A percentile compares a stretch with the other conserved stretches of the same genome.
Conservation (phyloP, 352 stramenopile genomes). For the Halophytophthora polymorphica region DNA sequence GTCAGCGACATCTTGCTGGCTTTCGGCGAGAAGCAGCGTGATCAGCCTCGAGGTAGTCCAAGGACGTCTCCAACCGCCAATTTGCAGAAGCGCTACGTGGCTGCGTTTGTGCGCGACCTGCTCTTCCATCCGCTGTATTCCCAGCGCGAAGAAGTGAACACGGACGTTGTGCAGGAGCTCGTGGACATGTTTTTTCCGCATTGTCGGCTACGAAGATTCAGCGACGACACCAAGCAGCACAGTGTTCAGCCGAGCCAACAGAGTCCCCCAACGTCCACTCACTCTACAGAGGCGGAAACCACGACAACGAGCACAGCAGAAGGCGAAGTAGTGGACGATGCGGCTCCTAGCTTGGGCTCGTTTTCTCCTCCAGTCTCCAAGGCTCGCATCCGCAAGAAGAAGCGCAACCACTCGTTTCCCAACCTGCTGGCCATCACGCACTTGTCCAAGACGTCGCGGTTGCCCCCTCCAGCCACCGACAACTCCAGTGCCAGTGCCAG, state of each 20-base stretch:
- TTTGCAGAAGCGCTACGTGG: slow-evolving; percentile 45
- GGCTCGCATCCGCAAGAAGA: slow-evolving; percentile 20
- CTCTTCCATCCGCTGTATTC: slow-evolving; percentile 74
- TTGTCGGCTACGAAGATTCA: slow-evolving; percentile 62
- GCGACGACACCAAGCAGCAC: slow-evolving; percentile 47
- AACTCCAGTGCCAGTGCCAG: slow-evolving; percentile 13
- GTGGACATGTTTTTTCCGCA: slow-evolving; percentile 74
- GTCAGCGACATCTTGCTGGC: slow-evolving; percentile 53
- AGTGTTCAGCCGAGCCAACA: slow-evolving; percentile 5
- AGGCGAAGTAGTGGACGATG: slow-evolving; percentile 24
- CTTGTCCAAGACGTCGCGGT: slow-evolving; percentile 16
- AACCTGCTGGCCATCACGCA: slow-evolving; percentile 41
- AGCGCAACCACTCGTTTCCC: slow-evolving; percentile 66
- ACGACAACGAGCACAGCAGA: slow-evolving; percentile 1
- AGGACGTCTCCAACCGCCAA: slow-evolving; percentile 21
- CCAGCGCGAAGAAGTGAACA: slow-evolving; percentile 40
- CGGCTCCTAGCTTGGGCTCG: background rate
- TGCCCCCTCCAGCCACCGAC: slow-evolving; percentile 18
- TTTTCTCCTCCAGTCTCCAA: no score
- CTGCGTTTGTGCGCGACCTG: slow-evolving; percentile 71
- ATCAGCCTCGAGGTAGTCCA: slow-evolving; percentile 26
- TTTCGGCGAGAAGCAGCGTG: slow-evolving; percentile 53
- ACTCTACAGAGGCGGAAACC: slow-evolving; percentile 4
- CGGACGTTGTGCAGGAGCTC: slow-evolving; percentile 37
- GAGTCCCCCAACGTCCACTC: background rate